Percentiles rank a stretch among this genome's conserved stretches.
phyloP scores from a whole-genome alignment of 768 basidiomycete genomes.

The Hygrophorus pudorinus region DNA sequence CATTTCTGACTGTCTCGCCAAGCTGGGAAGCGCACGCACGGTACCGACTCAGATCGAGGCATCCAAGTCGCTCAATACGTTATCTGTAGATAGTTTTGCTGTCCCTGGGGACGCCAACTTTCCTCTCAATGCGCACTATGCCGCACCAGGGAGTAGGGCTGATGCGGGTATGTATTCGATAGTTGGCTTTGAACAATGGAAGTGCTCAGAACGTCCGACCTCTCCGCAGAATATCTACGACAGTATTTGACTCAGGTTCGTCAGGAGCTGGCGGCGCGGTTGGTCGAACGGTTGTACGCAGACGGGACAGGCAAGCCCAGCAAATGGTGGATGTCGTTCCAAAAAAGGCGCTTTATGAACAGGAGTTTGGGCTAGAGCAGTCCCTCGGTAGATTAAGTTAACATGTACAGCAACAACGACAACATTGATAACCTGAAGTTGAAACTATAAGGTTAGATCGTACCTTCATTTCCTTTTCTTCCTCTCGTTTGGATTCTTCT shows the following conservation, averaged over 20 bases:
- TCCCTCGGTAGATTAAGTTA: conserved; percentile 11
- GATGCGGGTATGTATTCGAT: conserved; percentile 56
- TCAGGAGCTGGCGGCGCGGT: conserved; percentile 80
- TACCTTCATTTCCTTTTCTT: conserved; percentile 43
- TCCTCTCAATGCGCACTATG: conserved; percentile 86
- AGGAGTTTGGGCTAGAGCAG: conserved; percentile 57
- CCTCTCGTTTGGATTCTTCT: conserved; percentile 83
- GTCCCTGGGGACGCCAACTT: conserved; percentile 96
- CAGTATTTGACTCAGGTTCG: conserved; percentile 89
- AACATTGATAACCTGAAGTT: conserved; percentile 12
- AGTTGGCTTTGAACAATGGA: conserved; percentile 8
- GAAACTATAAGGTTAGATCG: conserved; percentile 9
- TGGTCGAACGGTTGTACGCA: conserved; percentile 84
- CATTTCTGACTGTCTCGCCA: conserved; percentile 93
- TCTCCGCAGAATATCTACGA: conserved; percentile 65
- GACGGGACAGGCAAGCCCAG: conserved; percentile 91
- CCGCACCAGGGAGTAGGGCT: conserved; percentile 59
- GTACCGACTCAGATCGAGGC: conserved; percentile 77
- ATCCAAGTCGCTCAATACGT: conserved; percentile 76
- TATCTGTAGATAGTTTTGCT: conserved; percentile 88
- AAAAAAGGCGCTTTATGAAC: conserved; percentile 95
- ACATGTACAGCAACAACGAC: conserved; percentile 12
- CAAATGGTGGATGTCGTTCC: conserved; percentile 99
- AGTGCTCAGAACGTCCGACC: neutral
- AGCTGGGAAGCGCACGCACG: conserved; percentile 65